Percentiles rank a stretch among this genome's conserved stretches.
phyloP scores from a whole-genome alignment of 2,329 filamentous ascomycete genomes.

The Fusarium bulbicola region DNA sequence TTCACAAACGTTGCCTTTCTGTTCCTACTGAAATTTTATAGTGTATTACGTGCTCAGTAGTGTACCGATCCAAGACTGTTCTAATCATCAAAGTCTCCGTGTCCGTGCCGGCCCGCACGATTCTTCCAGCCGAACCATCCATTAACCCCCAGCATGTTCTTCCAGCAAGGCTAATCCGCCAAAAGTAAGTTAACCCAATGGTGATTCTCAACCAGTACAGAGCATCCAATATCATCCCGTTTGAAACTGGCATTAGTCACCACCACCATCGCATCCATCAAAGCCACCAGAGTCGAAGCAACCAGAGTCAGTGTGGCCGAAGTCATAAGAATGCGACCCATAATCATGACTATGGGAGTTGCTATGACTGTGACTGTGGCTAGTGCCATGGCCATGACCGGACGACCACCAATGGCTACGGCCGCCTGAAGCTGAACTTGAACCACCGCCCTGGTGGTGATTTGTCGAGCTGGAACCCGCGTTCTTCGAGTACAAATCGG shows the following conservation, averaged over 20 bases:
- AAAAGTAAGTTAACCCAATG: background rate
- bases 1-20: background rate
- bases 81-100: background rate
- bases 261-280: background rate
- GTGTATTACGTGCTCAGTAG: background rate
- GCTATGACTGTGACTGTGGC: background rate
- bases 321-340: background rate
- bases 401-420: background rate
- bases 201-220: too few relatives aligned
- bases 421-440: background rate
- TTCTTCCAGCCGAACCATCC: background rate
- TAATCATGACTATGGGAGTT: background rate
- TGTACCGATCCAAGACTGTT: background rate
- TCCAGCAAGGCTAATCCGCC: background rate
- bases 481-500: too few relatives aligned
- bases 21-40: background rate
- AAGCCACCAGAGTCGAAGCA: background rate
- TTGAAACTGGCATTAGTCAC: background rate
- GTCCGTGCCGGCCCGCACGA: background rate
- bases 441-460: background rate
- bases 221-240: background rate
- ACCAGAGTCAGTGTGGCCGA: background rate
- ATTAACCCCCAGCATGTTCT: too few relatives aligned
- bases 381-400: background rate
- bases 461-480: background rate